Conservation (phyloP, 768 basidiomycete genomes). For the Phanerodontia chrysosporium region DNA sequence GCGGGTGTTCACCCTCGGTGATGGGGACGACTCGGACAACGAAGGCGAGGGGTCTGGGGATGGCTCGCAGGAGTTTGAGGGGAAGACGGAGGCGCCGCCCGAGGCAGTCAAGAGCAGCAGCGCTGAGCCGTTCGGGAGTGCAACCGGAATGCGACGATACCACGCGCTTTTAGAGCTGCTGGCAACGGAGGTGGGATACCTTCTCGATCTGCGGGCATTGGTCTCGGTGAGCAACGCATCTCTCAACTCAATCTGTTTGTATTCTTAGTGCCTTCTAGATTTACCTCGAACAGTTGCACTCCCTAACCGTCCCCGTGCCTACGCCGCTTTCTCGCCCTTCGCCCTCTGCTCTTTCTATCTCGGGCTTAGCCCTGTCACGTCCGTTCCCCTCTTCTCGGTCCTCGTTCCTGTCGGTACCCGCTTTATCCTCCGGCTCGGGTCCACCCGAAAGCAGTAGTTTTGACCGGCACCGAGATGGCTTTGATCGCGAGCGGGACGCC, state of each 20-base stretch:
- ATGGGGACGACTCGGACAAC: slow-evolving; percentile 9
- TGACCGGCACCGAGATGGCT: neutral
- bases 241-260: neutral
- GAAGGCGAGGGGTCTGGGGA: slow-evolving; percentile 8
- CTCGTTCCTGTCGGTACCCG: slow-evolving; percentile 14
- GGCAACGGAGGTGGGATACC: slow-evolving; percentile 79
- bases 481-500: neutral
- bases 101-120: neutral
- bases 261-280: slow-evolving; percentile 39
- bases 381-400: slow-evolving; percentile 20
- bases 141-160: slow-evolving; percentile 29
- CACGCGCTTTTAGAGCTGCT: slow-evolving; percentile 85
- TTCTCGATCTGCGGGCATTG: slow-evolving; percentile 71
- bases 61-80: neutral
- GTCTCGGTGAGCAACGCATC: slow-evolving; percentile 51
- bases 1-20: slow-evolving; percentile 19
- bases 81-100: neutral
- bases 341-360: slow-evolving; percentile 18
- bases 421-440: slow-evolving; percentile 6
- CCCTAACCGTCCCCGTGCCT: slow-evolving; percentile 34
- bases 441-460: neutral
- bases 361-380: slow-evolving; percentile 13
- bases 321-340: slow-evolving; percentile 21
- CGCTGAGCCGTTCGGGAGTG: neutral
- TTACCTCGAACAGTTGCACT: slow-evolving; percentile 27